Base-by-base conservation (phyloP, 192 early-diverging fungal species). In the Podila epigama region DNA sequence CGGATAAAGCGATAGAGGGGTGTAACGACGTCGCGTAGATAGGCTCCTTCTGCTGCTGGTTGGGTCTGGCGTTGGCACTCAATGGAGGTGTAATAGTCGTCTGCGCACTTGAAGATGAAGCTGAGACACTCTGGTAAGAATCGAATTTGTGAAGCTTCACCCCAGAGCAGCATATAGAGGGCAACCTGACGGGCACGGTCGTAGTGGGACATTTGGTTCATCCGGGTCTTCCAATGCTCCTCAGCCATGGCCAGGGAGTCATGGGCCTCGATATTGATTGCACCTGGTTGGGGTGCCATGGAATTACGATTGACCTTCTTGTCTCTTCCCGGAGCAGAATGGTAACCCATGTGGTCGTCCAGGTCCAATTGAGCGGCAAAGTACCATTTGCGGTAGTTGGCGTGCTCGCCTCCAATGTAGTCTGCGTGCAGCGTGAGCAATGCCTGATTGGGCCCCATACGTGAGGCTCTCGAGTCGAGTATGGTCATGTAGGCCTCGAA, bases 371-470 rank as follows among this genome's bases (percentile, higher is more conserved):
- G 87, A 10, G 91, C 85, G 31, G 90, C 90, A 81, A 94, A 92
- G 79, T 89, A 94, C 92, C 92, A 94, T 58, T 89, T 90, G 25
- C 91, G 85, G 72, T 92, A 94, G 82, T 94, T 94, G 60, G 91
- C 88, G 56, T 91, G 81, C 66, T 90, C 90, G 40, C 92, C 92
- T 56, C 91, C 92, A 68, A 94, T 88, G 60, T 90, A 92, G 66
- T 94, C 92, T 13, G 90, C 89, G 67, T 94, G 91, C 15, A 94
- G 68, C 41, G 89, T 90, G 29, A 89, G 77, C 42, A 94, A 63
- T 34, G 92, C 92, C 73, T 89, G 83, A 16, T 85, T 83, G 9
- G 91, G 87, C 25, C 83, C 81, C 87, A 92, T 89, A 12, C 92
- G 85, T 16, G 91, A 91, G 8, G 91, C 87, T 59, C 92, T 85